Evolutionary conservation across 2,329 filamentous ascomycete genomes (phyloP).

Genomic region (Lecanicillium sp.): DNA sequence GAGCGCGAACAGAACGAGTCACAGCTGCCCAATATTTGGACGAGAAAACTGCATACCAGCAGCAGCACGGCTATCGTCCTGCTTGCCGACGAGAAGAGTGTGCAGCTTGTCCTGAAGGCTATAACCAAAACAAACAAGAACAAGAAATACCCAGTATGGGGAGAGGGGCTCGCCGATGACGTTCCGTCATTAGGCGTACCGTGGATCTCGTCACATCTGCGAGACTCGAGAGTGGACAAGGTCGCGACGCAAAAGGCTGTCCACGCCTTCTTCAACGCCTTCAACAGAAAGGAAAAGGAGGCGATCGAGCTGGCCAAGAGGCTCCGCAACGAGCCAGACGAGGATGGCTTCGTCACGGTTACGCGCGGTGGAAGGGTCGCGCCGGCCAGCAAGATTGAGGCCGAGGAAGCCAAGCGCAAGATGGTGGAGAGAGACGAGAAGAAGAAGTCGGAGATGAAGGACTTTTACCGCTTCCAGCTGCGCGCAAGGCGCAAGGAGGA

Average conservation of each 20-base stretch:
- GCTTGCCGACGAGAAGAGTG: conserved; percentile 76
- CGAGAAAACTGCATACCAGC: conserved; percentile 59
- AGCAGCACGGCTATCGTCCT: conserved; percentile 75
- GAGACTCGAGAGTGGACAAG: conserved; percentile 62
- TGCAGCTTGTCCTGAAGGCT: conserved; percentile 71
- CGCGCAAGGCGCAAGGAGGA: conserved; percentile 71
- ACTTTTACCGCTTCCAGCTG: conserved; percentile 81
- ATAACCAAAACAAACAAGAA: conserved; percentile 52
- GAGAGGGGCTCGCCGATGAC: conserved; percentile 48
- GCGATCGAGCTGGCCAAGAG: conserved; percentile 54
- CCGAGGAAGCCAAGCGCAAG: conserved; percentile 49
- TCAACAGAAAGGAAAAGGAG: conserved; percentile 61
- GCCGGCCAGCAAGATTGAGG: conserved; percentile 67
- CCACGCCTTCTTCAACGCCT: conserved; percentile 81
- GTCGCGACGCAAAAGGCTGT: conserved; percentile 62
- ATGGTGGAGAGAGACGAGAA: conserved; percentile 56
- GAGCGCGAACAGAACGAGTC: conserved; percentile 50
- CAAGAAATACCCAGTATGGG: conserved; percentile 61
- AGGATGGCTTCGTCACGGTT: conserved; percentile 93
- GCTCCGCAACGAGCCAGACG: conserved; percentile 74
- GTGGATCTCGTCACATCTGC: conserved; percentile 59
- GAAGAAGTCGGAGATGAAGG: conserved; percentile 56
- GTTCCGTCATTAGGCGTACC: conserved; percentile 48
- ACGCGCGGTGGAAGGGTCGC: conserved; percentile 67
- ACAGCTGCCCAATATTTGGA: conserved; percentile 65